Conservation (phyloP, 352 stramenopile genomes). For the Pythium myriotylum region DNA sequence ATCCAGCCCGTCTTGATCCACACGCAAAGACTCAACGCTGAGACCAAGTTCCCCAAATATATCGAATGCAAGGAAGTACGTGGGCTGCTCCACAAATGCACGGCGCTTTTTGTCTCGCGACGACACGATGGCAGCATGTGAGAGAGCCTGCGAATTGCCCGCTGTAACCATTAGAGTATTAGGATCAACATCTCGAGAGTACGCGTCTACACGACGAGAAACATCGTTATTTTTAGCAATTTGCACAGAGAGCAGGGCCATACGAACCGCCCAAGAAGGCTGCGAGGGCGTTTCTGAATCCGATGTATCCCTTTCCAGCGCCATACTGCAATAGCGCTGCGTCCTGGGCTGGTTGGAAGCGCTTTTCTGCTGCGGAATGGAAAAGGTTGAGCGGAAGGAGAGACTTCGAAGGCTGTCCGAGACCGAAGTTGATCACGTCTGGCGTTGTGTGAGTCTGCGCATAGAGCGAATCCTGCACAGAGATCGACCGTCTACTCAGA, state of each 20-base stretch:
- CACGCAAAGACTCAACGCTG: conserved; percentile 71
- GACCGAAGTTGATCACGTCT: conserved; percentile 79
- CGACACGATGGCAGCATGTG: conserved; percentile 79
- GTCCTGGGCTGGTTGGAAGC: conserved; percentile 61
- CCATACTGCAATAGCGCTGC: conserved; percentile 75
- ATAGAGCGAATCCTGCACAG: conserved; percentile 67
- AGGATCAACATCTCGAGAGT: conserved; percentile 36
- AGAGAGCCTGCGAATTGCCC: conserved; percentile 92
- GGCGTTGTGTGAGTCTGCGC: conserved; percentile 64
- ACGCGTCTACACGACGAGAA: conserved; percentile 13
- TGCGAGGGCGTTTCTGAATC: conserved; percentile 70
- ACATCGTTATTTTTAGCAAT: neutral
- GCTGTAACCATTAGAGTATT: conserved; percentile 86
- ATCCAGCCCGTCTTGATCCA: conserved; percentile 73
- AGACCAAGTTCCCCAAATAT: conserved; percentile 92
- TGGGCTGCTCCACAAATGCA: conserved; percentile 91
- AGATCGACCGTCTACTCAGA: conserved; percentile 4
- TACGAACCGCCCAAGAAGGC: conserved; percentile 52
- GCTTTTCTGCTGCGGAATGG: conserved; percentile 41
- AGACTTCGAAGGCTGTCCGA: conserved; percentile 81
- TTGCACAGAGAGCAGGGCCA: neutral
- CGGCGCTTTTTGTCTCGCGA: conserved; percentile 71
- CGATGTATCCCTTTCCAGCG: conserved; percentile 61
- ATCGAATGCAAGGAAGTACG: conserved; percentile 91
- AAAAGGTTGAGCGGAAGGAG: conserved; percentile 77